Base-by-base conservation (phyloP, 148 eudicot genomes). In the Fallopia convolvulus region DNA sequence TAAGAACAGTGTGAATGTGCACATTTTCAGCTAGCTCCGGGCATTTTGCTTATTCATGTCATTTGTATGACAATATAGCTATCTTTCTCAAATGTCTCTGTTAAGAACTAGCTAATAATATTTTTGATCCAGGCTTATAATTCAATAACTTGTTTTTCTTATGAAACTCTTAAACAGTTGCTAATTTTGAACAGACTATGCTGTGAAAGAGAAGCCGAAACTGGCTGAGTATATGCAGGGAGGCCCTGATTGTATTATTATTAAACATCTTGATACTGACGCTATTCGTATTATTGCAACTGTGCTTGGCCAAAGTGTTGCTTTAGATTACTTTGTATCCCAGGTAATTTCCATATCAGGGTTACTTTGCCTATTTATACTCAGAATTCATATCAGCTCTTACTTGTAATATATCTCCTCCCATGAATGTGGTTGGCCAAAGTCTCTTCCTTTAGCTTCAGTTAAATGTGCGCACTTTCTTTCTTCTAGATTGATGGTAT, bases 291-390 rank as follows among this genome's bases (percentile, higher is more conserved):
- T 88, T 18, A 92, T 94, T 80, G 91, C 96, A 75, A 92, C 96
- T 66, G 97, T 94, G 70, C 99, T 94, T 76, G 96, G 97, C 76
- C 96, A 94, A 84, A 94, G 99, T 83, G 88, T 94, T 72, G 99
- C 99, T 74, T 80, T 94, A 49, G 99, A 94, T 77, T 86, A 94
- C 83, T 94, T 87, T 81, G 97, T 92, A 26, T 89, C 94, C 13
- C 99, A 92, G 99, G 99, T 94, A 74, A 77, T 30, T 65, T 65
- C 70, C 41, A 32, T 65, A 41, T 10, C 41, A 5, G 39, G 21
- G 15, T 68, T 15, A 6, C 46, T 68, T 15, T 65, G n/a, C 70
- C 8, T 65, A 65, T 32, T 32, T 17, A 33, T 32, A 11, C 15
- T 65, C 71, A 65, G 71, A 65, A 30, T 11, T 33, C 6, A 11